Evolutionary conservation across 441 rosid species (phyloP).

Genomic region (Gossypium armourianum): DNA sequence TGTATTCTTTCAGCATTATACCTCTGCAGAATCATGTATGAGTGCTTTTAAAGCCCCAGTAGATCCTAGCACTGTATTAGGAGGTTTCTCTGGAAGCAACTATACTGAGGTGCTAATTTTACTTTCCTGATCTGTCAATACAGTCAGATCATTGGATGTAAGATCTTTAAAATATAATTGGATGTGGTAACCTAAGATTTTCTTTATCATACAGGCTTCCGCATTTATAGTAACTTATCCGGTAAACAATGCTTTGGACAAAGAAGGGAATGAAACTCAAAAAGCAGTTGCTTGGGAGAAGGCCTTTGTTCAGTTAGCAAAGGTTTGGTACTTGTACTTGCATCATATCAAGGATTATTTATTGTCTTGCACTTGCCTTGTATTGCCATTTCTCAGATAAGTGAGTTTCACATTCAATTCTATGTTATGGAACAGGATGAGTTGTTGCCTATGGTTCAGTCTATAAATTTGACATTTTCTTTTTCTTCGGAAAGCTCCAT

Average conservation of each 20-base stretch:
- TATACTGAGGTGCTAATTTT: constrained; percentile 59
- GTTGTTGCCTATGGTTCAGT: constrained; percentile 62
- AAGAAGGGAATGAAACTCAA: constrained; percentile 52
- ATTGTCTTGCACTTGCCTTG: not conserved
- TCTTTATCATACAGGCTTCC: constrained; percentile 62
- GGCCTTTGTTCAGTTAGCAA: constrained; percentile 73
- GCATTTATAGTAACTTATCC: constrained; percentile 90
- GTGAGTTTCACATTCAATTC: constrained; percentile 8
- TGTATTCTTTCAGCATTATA: constrained; percentile 60
- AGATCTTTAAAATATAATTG: constrained; percentile 22
- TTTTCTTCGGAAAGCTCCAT: constrained; percentile 94
- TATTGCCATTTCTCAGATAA: not conserved
- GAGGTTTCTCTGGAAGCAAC: constrained; percentile 83
- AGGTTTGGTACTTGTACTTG: constrained; percentile 40
- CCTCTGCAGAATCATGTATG: constrained; percentile 77
- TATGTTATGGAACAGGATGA: constrained; percentile 48
- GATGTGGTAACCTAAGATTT: constrained; percentile 20
- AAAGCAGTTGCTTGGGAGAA: constrained; percentile 93
- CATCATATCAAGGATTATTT: constrained; percentile 8
- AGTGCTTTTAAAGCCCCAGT: constrained; percentile 95
- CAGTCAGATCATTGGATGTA: constrained; percentile 15
- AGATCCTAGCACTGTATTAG: constrained; percentile 88
- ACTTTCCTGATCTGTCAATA: constrained; percentile 15
- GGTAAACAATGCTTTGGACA: constrained; percentile 59
- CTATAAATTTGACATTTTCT: constrained; percentile 60